A percentile compares a stretch with the other conserved stretches of the same genome.
phyloP scores from a whole-genome alignment of 192 early-diverging fungal genomes.

The Gamsiella multidivaricata region DNA sequence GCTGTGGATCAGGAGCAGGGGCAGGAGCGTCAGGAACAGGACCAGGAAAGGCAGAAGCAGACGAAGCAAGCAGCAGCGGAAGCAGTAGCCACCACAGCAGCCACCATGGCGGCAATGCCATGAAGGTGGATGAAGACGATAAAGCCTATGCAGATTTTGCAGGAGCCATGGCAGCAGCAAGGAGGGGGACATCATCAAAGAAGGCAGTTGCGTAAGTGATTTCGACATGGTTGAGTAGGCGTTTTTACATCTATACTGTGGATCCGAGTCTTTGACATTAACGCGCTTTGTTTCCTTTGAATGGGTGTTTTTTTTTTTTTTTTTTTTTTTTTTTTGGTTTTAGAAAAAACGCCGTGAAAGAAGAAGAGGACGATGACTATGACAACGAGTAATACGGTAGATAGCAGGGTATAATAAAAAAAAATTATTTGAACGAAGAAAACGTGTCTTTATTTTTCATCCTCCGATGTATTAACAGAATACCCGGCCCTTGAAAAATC shows the following conservation, averaged over 20 bases:
- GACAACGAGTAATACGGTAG: conserved; percentile 23
- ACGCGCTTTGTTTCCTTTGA: not conserved
- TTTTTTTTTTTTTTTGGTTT: not conserved
- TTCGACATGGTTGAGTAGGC: not conserved
- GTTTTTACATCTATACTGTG: too few relatives aligned
- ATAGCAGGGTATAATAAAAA: not conserved
- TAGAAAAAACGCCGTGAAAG: conserved; percentile 24
- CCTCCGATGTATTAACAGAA: not conserved
- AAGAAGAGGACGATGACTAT: conserved; percentile 46
- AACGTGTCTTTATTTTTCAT: conserved; percentile 4
- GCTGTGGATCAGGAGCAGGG: conserved; percentile 9
- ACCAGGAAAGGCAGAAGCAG: not conserved
- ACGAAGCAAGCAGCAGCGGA: not conserved
- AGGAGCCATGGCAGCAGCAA: conserved; percentile 38
- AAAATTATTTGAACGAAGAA: not conserved
- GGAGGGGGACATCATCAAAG: conserved; percentile 8
- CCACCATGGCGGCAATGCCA: not conserved
- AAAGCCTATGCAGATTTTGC: conserved; percentile 21
- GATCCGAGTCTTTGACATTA: too few relatives aligned
- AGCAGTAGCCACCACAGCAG: conserved; percentile 1
- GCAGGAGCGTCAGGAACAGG: conserved; percentile 11
- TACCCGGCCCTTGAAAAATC: too few relatives aligned
- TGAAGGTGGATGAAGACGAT: conserved; percentile 35
- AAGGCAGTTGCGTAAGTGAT: conserved; percentile 3
- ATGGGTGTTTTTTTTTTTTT: not conserved